Evolutionary conservation across 495 filamentous ascomycete genomes (phyloP).

Genomic region (Penicillium goetzii): DNA sequence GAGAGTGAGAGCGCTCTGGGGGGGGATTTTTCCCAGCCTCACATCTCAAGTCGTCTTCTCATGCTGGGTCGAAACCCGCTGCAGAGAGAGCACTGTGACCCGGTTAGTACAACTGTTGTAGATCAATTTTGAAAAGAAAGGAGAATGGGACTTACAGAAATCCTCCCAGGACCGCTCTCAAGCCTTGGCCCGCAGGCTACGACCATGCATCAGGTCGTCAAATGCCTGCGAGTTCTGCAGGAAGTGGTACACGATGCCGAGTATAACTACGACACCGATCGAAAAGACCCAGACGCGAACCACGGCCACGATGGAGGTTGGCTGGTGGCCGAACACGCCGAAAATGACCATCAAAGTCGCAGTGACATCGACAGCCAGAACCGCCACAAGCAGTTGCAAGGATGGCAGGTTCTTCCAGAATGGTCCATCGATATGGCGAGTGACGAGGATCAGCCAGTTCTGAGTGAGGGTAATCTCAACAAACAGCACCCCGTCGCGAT

Average conservation of each 20-base stretch:
- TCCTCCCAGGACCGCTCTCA: slow-evolving; percentile 82
- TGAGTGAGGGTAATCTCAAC: slow-evolving; percentile 88
- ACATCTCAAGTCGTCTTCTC: slow-evolving; percentile 13
- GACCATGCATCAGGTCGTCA: slow-evolving; percentile 92
- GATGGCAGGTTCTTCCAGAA: slow-evolving; percentile 87
- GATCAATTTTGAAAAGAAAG: slow-evolving; percentile 8
- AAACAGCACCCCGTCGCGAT: slow-evolving; percentile 81
- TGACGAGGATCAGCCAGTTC: slow-evolving; percentile 98
- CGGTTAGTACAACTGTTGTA: slow-evolving; percentile 24
- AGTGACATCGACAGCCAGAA: slow-evolving; percentile 77
- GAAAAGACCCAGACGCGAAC: slow-evolving; percentile 90
- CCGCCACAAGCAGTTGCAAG: slow-evolving; percentile 75
- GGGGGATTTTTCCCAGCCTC: background rate
- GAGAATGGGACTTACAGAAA: slow-evolving; percentile 64
- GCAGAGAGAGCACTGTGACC: slow-evolving; percentile 71
- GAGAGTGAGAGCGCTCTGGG: background rate
- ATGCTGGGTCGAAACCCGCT: slow-evolving; percentile 68
- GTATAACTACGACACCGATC: slow-evolving; percentile 72
- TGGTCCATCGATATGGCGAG: slow-evolving; percentile 81
- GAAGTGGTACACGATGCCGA: slow-evolving; percentile 73
- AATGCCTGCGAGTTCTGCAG: slow-evolving; percentile 76
- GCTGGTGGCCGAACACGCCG: slow-evolving; percentile 71
- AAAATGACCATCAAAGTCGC: slow-evolving; percentile 83
- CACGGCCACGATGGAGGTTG: slow-evolving; percentile 75
- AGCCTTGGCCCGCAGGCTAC: slow-evolving; percentile 71